Evolutionary conservation across 1,284 basidiomycete species (phyloP), one percentile per base, ranked within the genome.

Genomic region (Ceratobasidium sp.): DNA sequence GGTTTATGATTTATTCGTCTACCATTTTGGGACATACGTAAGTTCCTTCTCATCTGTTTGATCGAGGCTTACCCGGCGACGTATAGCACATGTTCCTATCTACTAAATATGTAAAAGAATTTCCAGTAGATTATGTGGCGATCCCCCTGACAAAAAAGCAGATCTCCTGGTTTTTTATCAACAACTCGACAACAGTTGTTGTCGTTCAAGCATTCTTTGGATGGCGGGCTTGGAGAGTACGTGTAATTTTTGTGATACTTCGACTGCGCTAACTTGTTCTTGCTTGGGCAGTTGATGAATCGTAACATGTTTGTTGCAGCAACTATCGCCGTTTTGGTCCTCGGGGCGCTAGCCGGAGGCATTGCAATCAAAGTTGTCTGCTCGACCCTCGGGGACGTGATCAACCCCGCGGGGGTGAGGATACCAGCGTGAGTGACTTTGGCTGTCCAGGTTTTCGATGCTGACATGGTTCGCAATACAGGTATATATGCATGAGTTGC

Each of bases 171-270:
- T 73, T 62, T 37, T 73, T 54, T 37, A 48, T 73, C 13, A 46
- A 54, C 39, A 58, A 73, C 19, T 73, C 69, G 19, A 61, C 62
- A 48, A 73, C 53, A 43, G 69, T 73, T 14, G 37, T 73, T 54
- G 58, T 73, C 53, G 69, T 73, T 22, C 69, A 73, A 63, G 58
- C 46, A 49, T 73, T 73, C 27, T 73, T 73, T 29, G 69, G 46
- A 41, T 24, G 62, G 29, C 41, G 69, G 34, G 69, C 69, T 11
- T 73, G 69, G 69, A 49, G 37, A 48, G 69, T 73, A 7, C 31
- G 68, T 37, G 6, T 29, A 13, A 14, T 34, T 9, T 7, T 19
- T 24, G 2, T 4, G 34, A n/a, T 16, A 37, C 34, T 31, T 29
- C 11, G 27, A 1, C 16, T 13, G 29, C 53, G 13, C 13, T 31